A percentile compares a stretch with the other conserved stretches of the same genome.
These are phyloP conservation scores for Tricharina praecox DNA, from an alignment of 495 filamentous ascomycete genomes.

Conservation along the genomic window DNA sequence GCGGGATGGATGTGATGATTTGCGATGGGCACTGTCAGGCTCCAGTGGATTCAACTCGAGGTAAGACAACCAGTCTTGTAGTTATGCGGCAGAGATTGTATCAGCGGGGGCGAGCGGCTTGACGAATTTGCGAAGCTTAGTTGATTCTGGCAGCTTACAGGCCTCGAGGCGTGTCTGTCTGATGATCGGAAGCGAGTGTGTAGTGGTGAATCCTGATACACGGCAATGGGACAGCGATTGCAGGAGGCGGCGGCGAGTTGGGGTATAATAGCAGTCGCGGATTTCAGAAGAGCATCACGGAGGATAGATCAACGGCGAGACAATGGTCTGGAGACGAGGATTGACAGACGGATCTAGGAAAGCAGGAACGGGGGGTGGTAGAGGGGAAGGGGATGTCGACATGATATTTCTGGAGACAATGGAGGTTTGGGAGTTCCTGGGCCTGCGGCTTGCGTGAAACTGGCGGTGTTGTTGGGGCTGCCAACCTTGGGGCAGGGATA, in stretches of 20 bases:
- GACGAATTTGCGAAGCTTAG: no score
- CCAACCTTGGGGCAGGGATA: neutral
- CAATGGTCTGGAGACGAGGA: constrained; percentile 1
- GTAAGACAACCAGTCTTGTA: no score
- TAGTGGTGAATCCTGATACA: no score
- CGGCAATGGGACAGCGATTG: no score
- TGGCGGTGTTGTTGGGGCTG: neutral
- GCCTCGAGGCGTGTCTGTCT: no score
- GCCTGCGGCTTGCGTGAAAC: neutral
- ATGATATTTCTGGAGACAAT: constrained; percentile 8
- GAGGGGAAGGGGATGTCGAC: neutral
- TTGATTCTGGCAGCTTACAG: no score
- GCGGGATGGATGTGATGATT: neutral
- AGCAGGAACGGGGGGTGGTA: neutral
- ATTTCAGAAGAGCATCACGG: neutral
- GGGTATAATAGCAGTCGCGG: no score
- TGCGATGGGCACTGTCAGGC: neutral
- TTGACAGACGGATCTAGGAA: neutral
- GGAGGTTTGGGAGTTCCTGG: neutral
- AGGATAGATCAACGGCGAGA: neutral
- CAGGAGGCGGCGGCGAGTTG: no score
- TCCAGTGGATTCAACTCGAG: neutral
- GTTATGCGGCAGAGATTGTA: no score
- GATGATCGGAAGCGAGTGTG: no score
- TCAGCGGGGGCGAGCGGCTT: no score